A percentile compares a stretch with the other conserved stretches of the same genome.
Evolutionary conservation across 2,329 filamentous ascomycete species (phyloP).

Genomic region (Fusarium austroafricanum): DNA sequence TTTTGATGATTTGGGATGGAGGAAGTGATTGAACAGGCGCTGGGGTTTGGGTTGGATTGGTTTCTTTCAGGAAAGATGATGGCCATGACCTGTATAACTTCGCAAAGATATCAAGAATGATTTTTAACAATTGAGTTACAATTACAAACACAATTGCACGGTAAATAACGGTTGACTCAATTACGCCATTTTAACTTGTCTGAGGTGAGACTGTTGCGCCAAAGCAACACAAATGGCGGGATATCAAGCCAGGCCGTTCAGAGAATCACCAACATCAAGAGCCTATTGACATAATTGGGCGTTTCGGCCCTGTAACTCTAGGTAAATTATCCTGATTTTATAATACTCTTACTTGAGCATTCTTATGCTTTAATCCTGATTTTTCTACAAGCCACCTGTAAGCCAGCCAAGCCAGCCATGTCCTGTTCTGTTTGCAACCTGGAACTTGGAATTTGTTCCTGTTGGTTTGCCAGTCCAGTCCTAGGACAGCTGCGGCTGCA

Average conservation of each 20-base stretch:
- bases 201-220: background rate
- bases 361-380: too few species aligned
- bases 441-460: too few species aligned
- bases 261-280: too few species aligned
- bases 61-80: slow-evolving; percentile 11
- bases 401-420: background rate
- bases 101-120: slow-evolving; percentile 32
- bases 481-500: background rate
- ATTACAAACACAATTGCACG: background rate
- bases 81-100: slow-evolving; percentile 3
- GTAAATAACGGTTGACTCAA: background rate
- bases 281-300: too few species aligned
- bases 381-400: too few species aligned
- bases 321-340: too few species aligned
- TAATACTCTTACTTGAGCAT: too few species aligned
- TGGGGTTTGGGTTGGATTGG: background rate
- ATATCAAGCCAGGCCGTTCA: background rate
- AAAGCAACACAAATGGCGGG: slow-evolving; percentile 10
- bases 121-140: slow-evolving; percentile 20
- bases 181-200: background rate
- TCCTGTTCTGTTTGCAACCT: too few species aligned
- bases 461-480: too few species aligned
- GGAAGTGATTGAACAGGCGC: background rate
- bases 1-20: slow-evolving; percentile 5
- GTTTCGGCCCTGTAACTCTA: too few species aligned